Evolutionary conservation across 345 rosid species (phyloP).

Genomic region (Psidium guajava): DNA sequence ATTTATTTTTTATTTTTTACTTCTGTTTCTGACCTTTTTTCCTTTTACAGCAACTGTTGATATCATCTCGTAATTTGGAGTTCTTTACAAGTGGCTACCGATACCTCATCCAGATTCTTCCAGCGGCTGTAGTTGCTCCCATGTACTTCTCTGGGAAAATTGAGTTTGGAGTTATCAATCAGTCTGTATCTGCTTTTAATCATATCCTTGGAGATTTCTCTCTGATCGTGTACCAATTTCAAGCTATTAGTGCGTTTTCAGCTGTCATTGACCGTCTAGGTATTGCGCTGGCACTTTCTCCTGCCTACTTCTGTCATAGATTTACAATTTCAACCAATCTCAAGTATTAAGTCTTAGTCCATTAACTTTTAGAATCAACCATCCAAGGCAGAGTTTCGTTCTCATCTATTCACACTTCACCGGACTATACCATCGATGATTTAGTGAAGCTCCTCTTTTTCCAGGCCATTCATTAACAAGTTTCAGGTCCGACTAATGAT

Average conservation of each 20-base stretch:
- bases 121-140: conserved; percentile 96
- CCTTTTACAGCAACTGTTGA: conserved; percentile 62
- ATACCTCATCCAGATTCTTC: conserved; percentile 93
- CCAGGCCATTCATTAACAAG: background rate
- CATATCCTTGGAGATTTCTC: conserved; percentile 95
- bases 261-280: conserved; percentile 97
- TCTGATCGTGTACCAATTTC: conserved; percentile 89
- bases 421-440: background rate
- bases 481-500: background rate
- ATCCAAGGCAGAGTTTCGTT: background rate
- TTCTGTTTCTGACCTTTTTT: conserved; percentile 3
- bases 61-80: conserved; percentile 92
- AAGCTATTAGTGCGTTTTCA: conserved; percentile 91
- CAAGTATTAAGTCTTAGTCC: background rate
- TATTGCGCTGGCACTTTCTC: conserved; percentile 15
- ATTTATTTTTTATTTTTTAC: background rate
- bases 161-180: conserved; percentile 98
- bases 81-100: conserved; percentile 94
- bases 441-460: background rate
- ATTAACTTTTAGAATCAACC: background rate
- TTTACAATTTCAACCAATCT: background rate
- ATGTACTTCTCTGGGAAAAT: conserved; percentile 96
- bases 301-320: background rate
- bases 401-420: background rate
- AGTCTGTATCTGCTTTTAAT: conserved; percentile 93